A percentile compares a stretch with the other conserved stretches of the same genome.
These are phyloP conservation scores for Plasmodium gonderi DNA, from an alignment of 169 alveolate genomes.

Conservation along the genomic window DNA sequence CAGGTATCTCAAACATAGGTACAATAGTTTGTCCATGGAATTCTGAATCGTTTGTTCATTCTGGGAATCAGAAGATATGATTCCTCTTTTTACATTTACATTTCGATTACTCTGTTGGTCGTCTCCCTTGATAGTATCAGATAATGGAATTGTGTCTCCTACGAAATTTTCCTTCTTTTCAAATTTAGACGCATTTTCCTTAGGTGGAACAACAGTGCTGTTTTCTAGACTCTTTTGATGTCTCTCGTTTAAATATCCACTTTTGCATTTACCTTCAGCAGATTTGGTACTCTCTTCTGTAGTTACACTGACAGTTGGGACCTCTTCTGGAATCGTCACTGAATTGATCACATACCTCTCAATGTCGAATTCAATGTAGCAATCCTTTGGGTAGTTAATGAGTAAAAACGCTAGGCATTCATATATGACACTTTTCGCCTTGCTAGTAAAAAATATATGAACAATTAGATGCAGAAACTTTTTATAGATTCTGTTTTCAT, in stretches of 20 bases:
- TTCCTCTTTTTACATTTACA: background rate
- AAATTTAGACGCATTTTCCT: too few species aligned
- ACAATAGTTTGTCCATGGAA: background rate
- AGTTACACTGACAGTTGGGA: too few species aligned
- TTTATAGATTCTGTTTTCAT: slow-evolving; percentile 42
- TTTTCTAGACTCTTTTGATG: too few species aligned
- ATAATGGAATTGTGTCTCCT: too few species aligned
- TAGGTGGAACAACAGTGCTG: too few species aligned
- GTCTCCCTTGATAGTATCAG: background rate
- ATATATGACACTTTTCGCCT: slow-evolving; percentile 42
- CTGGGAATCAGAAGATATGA: background rate
- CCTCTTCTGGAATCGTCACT: background rate
- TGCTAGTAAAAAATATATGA: slow-evolving; percentile 41
- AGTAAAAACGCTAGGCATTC: slow-evolving; percentile 53
- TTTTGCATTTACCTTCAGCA: too few species aligned
- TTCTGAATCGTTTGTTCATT: background rate
- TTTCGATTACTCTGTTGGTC: background rate
- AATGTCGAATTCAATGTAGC: background rate
- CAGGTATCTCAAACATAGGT: slow-evolving; percentile 23
- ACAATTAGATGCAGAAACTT: slow-evolving; percentile 43
- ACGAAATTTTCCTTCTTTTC: too few species aligned
- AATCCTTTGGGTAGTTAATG: slow-evolving; percentile 14
- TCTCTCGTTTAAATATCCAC: too few species aligned
- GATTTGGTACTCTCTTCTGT: too few species aligned
- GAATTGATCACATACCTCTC: background rate